Evolutionary conservation across 345 rosid genomes (phyloP), one percentile per base, ranked within the genome.

Genomic region (Acer campestre): DNA sequence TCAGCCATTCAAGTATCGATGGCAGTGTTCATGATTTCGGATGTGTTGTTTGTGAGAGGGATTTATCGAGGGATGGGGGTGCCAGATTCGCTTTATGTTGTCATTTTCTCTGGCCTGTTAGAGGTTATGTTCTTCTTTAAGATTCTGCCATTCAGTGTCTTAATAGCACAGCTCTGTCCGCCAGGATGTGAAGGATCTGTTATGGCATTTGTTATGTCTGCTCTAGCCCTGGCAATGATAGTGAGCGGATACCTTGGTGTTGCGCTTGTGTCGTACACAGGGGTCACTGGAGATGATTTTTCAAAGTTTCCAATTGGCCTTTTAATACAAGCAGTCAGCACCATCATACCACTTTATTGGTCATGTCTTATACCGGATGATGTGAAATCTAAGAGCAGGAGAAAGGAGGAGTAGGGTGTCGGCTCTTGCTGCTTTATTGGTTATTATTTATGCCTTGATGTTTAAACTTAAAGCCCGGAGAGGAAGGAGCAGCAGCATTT

Each of bases 121-220:
- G 99, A 96, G 77, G 92, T 90, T 16, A 80, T 94, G 18, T 86
- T 88, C 85, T 88, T 87, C 69, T 88, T 91, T 77, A 94, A 96
- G 91, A 83, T 82, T 66, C 89, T 96, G 12, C 99, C 98, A 0
- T 94, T 96, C 79, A 89, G 87, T 6, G 83, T 94, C 22, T 77
- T 92, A 84, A 88, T 96, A 40, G 87, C 93, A 0, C 80, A 88
- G 76, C 87, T 92, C 7, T 93, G 98, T 79, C 98, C 95, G 20
- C 88, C 78, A 0, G 97, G 95, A n/a, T 95, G 97, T 67, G 98
- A 94, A 84, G 98, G 98, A 11, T 95, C 99, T 44, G 77, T 94
- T 53, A 88, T 91, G 90, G 97, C 98, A 7, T 87, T 92, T 31
- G 92, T 90, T 13, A 93, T 89, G 85, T 92, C 97, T 23, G 94